A percentile compares a stretch with the other conserved stretches of the same genome.
These are phyloP conservation scores for Penicillium goetzii DNA, from an alignment of 495 filamentous ascomycete species.

Conservation along the genomic window DNA sequence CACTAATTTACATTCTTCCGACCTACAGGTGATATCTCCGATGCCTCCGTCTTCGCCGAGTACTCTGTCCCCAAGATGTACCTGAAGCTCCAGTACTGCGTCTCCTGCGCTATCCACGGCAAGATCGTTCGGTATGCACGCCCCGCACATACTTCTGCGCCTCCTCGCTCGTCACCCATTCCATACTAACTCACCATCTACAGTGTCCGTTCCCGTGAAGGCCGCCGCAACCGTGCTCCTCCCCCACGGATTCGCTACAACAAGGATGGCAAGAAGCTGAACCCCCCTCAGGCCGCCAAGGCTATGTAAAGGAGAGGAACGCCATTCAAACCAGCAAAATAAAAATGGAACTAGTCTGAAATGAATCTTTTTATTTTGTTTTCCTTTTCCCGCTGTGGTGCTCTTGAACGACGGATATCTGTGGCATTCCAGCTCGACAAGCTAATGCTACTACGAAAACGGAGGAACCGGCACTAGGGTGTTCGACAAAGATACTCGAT, in stretches of 20 bases:
- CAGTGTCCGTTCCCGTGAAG: slow-evolving; percentile 96
- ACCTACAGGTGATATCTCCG: slow-evolving; percentile 93
- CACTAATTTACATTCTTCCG: slow-evolving; percentile 13
- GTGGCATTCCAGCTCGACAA: slow-evolving; percentile 14
- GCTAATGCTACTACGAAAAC: slow-evolving; percentile 24
- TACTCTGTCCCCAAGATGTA: slow-evolving; percentile 99
- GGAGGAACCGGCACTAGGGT: slow-evolving; percentile 24
- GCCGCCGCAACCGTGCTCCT: slow-evolving; percentile 97
- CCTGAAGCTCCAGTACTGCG: slow-evolving; percentile 99
- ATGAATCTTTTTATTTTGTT: slow-evolving; percentile 43
- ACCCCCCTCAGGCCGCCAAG: slow-evolving; percentile 81
- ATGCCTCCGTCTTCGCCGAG: slow-evolving; percentile 98
- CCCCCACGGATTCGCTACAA: slow-evolving; percentile 98
- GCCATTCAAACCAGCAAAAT: slow-evolving; percentile 36
- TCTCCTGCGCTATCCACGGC: slow-evolving; percentile 99
- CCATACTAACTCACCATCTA: slow-evolving; percentile 23
- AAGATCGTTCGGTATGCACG: slow-evolving; percentile 97
- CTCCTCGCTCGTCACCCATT: neutral
- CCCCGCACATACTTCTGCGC: neutral
- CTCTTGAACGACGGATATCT: slow-evolving; percentile 29
- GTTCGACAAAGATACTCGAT: slow-evolving; percentile 18
- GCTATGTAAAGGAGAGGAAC: slow-evolving; percentile 55
- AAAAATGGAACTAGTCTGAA: slow-evolving; percentile 47
- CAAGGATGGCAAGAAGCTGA: slow-evolving; percentile 99
- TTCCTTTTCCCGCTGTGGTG: slow-evolving; percentile 34